Evolutionary conservation across 352 stramenopile species (phyloP).

Genomic region (Phytophthora melonis): DNA sequence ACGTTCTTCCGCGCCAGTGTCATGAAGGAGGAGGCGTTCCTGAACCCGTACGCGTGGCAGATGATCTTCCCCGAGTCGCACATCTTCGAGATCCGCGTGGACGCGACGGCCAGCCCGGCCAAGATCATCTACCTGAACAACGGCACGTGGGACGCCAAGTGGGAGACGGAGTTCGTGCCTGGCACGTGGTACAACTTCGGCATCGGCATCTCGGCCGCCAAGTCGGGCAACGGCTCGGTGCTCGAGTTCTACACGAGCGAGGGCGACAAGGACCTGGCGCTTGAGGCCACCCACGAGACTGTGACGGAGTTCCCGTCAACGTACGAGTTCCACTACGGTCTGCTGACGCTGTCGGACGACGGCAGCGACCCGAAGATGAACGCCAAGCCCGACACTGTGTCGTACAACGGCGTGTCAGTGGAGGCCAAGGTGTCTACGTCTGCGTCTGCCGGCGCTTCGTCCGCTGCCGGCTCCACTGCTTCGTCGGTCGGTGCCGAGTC

Average conservation of each 20-base stretch:
- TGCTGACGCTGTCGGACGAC: conserved; percentile 58
- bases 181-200: conserved; percentile 78
- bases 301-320: conserved; percentile 31
- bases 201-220: conserved; percentile 45
- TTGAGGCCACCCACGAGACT: conserved; percentile 45
- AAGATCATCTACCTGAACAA: conserved; percentile 66
- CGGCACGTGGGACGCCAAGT: conserved; percentile 57
- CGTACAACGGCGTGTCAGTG: conserved; percentile 58
- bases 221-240: conserved; percentile 26
- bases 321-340: conserved; percentile 56
- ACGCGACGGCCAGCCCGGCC: conserved; percentile 45
- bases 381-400: conserved; percentile 47
- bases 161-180: conserved; percentile 51
- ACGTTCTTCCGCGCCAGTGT: conserved; percentile 71
- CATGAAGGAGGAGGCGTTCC: conserved; percentile 54
- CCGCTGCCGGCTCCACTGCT: conserved; percentile 17
- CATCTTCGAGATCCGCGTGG: conserved; percentile 66
- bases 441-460: conserved; percentile 23
- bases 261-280: conserved; percentile 42
- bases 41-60: conserved; percentile 68
- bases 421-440: conserved; percentile 33
- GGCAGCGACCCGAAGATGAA: conserved; percentile 45
- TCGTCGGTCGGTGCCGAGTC: conserved; percentile 9
- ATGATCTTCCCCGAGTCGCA: conserved; percentile 68
- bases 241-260: conserved; percentile 68